These are phyloP conservation scores for Diacronema lutheri DNA, from an alignment of 78 protist genomes.

Conservation along the genomic window DNA sequence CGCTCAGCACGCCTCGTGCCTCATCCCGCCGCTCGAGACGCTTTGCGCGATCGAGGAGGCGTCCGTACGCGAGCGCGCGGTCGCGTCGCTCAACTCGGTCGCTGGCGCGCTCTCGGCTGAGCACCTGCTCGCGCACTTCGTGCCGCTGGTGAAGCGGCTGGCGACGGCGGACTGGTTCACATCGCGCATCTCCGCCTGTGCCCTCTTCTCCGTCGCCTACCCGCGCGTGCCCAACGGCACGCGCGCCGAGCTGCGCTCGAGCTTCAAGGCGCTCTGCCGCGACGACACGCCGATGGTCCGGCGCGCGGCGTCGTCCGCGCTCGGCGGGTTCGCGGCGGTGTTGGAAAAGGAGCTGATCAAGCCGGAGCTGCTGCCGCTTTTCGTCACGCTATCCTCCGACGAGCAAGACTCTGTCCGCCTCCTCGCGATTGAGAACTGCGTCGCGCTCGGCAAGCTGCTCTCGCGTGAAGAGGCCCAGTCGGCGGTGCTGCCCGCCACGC, in stretches of 20 bases:
- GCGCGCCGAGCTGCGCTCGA: conserved; percentile 51
- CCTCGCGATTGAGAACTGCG: conserved; percentile 83
- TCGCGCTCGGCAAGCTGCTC: conserved; percentile 63
- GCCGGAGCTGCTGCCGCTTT: conserved; percentile 79
- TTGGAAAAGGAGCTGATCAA: conserved; percentile 57
- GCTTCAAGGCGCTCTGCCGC: conserved; percentile 71
- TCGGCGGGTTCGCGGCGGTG: conserved; percentile 69
- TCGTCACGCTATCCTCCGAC: conserved; percentile 57
- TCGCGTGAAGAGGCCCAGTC: conserved; percentile 57
- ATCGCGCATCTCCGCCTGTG: conserved; percentile 86
- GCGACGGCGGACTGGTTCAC: conserved; percentile 91
- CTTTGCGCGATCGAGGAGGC: conserved; percentile 91
- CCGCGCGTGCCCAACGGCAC: conserved; percentile 35
- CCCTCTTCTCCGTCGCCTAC: conserved; percentile 76
- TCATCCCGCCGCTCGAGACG: conserved; percentile 82
- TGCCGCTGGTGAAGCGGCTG: conserved; percentile 68
- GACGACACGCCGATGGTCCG: conserved; percentile 96
- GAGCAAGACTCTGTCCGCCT: conserved; percentile 95
- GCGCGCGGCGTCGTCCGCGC: conserved; percentile 78
- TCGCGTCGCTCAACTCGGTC: conserved; percentile 71
- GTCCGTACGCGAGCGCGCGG: conserved; percentile 91
- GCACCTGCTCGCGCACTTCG: conserved; percentile 50
- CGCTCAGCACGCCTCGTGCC: conserved; percentile 59
- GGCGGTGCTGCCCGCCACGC: conserved; percentile 55
- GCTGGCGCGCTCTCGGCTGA: conserved; percentile 43